A percentile compares a stretch with the other conserved stretches of the same genome.
These are phyloP conservation scores for Spizellomyces sp. DNA, from an alignment of 192 early-diverging fungal species.

Conservation along the genomic window DNA sequence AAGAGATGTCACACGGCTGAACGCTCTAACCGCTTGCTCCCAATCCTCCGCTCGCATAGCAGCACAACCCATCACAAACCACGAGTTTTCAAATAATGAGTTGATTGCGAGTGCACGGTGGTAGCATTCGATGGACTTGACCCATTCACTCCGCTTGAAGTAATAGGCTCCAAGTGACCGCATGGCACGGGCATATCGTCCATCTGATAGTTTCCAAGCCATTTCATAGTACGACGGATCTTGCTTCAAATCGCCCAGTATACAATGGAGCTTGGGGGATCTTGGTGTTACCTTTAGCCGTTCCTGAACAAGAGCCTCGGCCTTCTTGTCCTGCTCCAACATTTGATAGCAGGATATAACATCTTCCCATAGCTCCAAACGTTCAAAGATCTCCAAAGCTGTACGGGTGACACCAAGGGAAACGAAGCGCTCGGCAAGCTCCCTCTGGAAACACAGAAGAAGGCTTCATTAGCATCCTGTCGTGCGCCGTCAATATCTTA, in stretches of 20 bases:
- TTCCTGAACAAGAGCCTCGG: slow-evolving; percentile 75
- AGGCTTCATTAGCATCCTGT: too few relatives aligned
- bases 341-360: slow-evolving; percentile 84
- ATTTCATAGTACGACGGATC: slow-evolving; percentile 79
- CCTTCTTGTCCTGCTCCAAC: slow-evolving; percentile 81
- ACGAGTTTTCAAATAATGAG: slow-evolving; percentile 92
- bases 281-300: slow-evolving; percentile 66
- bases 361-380: slow-evolving; percentile 97
- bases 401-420: slow-evolving; percentile 85
- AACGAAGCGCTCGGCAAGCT: slow-evolving; percentile 84
- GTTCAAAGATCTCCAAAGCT: slow-evolving; percentile 91
- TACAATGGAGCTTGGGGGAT: slow-evolving; percentile 83
- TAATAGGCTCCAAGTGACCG: slow-evolving; percentile 86
- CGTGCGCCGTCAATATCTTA: too few relatives aligned
- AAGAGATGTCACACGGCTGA: slow-evolving; percentile 70
- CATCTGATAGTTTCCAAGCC: slow-evolving; percentile 86
- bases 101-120: slow-evolving; percentile 85
- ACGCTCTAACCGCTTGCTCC: slow-evolving; percentile 73
- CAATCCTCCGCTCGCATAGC: slow-evolving; percentile 80
- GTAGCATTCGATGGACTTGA: slow-evolving; percentile 72
- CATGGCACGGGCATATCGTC: slow-evolving; percentile 89
- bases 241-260: slow-evolving; percentile 83
- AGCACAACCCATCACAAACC: slow-evolving; percentile 96
- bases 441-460: slow-evolving; percentile 53
- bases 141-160: slow-evolving; percentile 68